Evolutionary conservation across 805 yeast species (phyloP), one percentile per base, ranked within the genome.

Genomic region (Ogataea pilisensis): DNA sequence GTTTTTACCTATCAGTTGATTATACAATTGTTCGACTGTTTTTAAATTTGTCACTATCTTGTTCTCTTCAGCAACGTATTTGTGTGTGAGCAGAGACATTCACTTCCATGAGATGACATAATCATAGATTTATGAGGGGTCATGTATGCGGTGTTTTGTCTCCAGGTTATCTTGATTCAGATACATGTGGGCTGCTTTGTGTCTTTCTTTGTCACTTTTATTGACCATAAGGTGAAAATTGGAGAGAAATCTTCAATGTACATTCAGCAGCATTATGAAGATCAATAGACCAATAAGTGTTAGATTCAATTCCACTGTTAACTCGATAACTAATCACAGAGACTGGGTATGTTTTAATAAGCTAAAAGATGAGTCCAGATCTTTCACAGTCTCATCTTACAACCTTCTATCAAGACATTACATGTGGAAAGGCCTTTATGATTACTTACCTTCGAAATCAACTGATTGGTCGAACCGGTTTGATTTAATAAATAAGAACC

Each of bases 371-470:
- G 16, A 35, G 9, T 18, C 37, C 1, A 32, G 50, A 5, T 46
- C 55, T 1, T 49, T 64, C 35, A 53, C 63, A 0, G 50, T 65
- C 3, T 59, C 66, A 6, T 58, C 65, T 1, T 65, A 64, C 39
- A 65, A 65, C 39, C 49, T 65, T 2, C 42, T 65, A 21, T 58
- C 59, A 1, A 57, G 64, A 25, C 77, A 78, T 38, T 80, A 80
- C 45, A 61, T 78, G 59, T 78, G 85, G 85, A 73, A 74, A 1
- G 69, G 69, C 38, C 76, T 79, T 4, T 80, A 76, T 48, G 59
- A 64, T 8, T 73, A 77, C 49, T 70, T 77, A 16, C 75, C 77
- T 1, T 63, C 64, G 9, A 54, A 66, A 32, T 71, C 63, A 45
- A 66, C 69, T 17, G 68, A 68, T 35, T 77, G 82, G 84, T 57